Conservation (phyloP, 2,329 filamentous ascomycete species). For the Tolypocladium ophioglossoides region DNA sequence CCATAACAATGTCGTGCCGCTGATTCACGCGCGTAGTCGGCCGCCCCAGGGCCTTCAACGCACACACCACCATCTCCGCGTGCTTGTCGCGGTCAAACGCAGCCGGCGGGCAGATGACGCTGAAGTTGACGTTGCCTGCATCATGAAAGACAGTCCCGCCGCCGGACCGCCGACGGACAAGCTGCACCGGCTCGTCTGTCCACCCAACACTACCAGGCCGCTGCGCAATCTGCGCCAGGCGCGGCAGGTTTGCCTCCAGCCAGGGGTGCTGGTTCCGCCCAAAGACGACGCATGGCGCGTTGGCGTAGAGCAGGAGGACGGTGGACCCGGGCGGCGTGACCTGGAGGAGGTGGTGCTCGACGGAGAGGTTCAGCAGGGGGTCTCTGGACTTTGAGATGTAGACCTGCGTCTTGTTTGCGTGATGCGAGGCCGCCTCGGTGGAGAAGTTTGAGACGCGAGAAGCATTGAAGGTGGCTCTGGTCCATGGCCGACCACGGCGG, state of each 20-base stretch:
- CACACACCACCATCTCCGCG: slow-evolving; percentile 87
- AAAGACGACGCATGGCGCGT: slow-evolving; percentile 78
- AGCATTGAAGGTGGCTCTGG: background rate
- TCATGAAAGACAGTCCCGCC: slow-evolving; percentile 95
- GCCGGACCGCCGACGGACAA: slow-evolving; percentile 78
- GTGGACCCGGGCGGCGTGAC: slow-evolving; percentile 60
- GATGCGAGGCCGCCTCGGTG: slow-evolving; percentile 26
- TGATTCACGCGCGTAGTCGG: slow-evolving; percentile 65
- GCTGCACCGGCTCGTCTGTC: slow-evolving; percentile 28
- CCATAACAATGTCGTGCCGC: slow-evolving; percentile 85
- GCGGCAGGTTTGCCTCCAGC: slow-evolving; percentile 72
- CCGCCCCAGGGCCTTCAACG: slow-evolving; percentile 52
- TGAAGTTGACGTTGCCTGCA: slow-evolving; percentile 86
- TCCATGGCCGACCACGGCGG: background rate
- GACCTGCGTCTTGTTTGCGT: slow-evolving; percentile 48
- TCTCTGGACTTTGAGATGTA: slow-evolving; percentile 61
- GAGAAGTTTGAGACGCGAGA: slow-evolving; percentile 16
- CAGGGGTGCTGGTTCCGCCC: slow-evolving; percentile 97
- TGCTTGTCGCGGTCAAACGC: slow-evolving; percentile 77
- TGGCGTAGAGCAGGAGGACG: slow-evolving; percentile 80
- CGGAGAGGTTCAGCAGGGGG: slow-evolving; percentile 83
- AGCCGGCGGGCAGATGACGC: slow-evolving; percentile 71
- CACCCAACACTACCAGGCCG: slow-evolving; percentile 11
- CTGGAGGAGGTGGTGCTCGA: slow-evolving; percentile 83
- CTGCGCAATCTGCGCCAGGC: slow-evolving; percentile 31